phyloP scores from a whole-genome alignment of 75 land plant species.

The Picea glauca region DNA sequence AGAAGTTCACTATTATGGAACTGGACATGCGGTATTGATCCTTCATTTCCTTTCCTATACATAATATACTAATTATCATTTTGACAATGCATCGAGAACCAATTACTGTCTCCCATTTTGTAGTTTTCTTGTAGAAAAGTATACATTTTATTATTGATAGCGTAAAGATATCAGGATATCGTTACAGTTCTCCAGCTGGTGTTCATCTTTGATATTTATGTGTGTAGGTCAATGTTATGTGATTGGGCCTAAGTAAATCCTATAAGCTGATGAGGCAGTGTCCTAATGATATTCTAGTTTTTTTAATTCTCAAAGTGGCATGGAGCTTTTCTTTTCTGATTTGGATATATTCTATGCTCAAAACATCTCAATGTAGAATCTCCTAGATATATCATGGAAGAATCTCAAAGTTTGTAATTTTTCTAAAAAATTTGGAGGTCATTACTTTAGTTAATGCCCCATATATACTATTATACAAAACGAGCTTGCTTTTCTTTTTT shows the following conservation, averaged over 20 bases:
- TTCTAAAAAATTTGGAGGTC: background rate
- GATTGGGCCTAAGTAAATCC: background rate
- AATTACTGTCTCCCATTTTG: background rate
- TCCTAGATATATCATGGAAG: background rate
- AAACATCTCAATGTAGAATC: background rate
- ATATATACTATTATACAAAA: background rate
- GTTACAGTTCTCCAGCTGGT: background rate
- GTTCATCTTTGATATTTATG: background rate
- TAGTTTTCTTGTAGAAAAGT: background rate
- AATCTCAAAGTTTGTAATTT: background rate
- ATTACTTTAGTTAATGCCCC: background rate
- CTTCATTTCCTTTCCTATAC: background rate
- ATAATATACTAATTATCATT: background rate
- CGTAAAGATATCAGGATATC: background rate
- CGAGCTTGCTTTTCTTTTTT: constrained; percentile 2
- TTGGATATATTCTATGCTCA: background rate
- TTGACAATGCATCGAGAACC: background rate
- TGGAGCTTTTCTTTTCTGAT: background rate
- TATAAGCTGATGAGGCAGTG: background rate
- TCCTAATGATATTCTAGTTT: background rate
- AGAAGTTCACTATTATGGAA: constrained; percentile 47
- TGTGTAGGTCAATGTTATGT: background rate
- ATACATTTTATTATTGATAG: background rate
- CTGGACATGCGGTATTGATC: constrained; percentile 44
- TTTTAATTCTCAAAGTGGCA: too few species aligned